Conservation (phyloP, 345 rosid species). For the Citrus glauca region DNA sequence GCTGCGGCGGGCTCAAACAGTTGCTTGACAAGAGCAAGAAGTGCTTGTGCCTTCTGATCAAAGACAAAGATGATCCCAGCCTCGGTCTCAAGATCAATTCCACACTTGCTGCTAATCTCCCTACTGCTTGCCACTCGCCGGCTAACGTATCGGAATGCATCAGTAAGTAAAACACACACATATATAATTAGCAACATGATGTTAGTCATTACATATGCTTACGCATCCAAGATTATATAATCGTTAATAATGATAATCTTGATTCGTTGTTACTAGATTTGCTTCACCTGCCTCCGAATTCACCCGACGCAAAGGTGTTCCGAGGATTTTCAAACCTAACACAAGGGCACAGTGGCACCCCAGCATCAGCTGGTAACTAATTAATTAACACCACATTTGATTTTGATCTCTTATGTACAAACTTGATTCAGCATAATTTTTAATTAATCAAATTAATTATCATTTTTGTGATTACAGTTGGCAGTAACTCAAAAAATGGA, state of each 20-base stretch:
- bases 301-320: slow-evolving; percentile 61
- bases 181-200: no score
- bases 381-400: not conserved
- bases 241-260: no score
- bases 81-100: slow-evolving; percentile 65
- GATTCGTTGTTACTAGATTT: slow-evolving; percentile 35
- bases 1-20: slow-evolving; percentile 64
- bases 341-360: slow-evolving; percentile 16
- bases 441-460: not conserved
- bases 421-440: not conserved
- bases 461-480: not conserved
- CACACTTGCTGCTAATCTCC: slow-evolving; percentile 63
- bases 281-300: slow-evolving; percentile 59
- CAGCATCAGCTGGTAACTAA: slow-evolving; percentile 34
- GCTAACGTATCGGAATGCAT: slow-evolving; percentile 57
- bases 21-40: slow-evolving; percentile 57
- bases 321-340: slow-evolving; percentile 46
- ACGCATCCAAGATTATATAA: not conserved
- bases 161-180: slow-evolving; percentile 27
- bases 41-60: slow-evolving; percentile 68
- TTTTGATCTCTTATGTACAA: no score
- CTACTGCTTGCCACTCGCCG: slow-evolving; percentile 42
- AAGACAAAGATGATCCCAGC: slow-evolving; percentile 66
- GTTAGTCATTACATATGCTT: no score
- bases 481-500: slow-evolving; percentile 14